Evolutionary conservation across 352 stramenopile species (phyloP), one percentile per base, ranked within the genome.

Genomic region (Phytopythium sindhum): DNA sequence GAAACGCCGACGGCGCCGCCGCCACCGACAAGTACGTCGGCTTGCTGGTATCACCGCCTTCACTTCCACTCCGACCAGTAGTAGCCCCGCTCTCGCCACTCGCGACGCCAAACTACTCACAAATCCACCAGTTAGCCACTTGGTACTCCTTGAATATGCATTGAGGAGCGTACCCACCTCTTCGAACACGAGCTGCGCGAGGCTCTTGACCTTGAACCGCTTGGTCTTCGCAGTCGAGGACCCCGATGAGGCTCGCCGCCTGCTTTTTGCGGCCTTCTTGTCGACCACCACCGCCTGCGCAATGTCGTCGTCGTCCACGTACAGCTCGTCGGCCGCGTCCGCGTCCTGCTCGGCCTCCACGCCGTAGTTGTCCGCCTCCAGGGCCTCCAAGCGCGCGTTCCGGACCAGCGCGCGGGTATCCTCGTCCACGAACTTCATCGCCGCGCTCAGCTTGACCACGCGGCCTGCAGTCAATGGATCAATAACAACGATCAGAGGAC

Each of bases 311-410:
- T 91, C 85, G 53, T 95, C 87, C 21, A 94, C 78, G 61, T 95
- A 95, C 24, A 62, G 59, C 57, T 72, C 67, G 57, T 89, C 78
- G 44, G 69, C 69, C 31, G 74, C 64, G 52, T 74, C 79, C 35
- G 77, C 78, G 29, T 73, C 80, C 42, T 88, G 82, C 5, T 80
- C 69, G 31, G 61, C 78, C 23, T 92, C 86, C 65, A 89, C 77
- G 17, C 81, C 82, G 54, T 94, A 96, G 70, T 96, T 95, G 63
- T 97, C 89, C 8, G 86, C 89, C 73, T 97, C 90, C 9, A 97
- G 70, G 26, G 90, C 86, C 48, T 97, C 90, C 44, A 97, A 54
- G 6, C 90, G 84, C 39, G 88, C 89, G 53, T 95, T 93, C 31
- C 82, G 89, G 29, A 96, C 90, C 64, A 91, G 74, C 59, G 74